These are phyloP conservation scores for Lachancea nothofagi DNA, from an alignment of 805 yeast species.

Conservation along the genomic window DNA sequence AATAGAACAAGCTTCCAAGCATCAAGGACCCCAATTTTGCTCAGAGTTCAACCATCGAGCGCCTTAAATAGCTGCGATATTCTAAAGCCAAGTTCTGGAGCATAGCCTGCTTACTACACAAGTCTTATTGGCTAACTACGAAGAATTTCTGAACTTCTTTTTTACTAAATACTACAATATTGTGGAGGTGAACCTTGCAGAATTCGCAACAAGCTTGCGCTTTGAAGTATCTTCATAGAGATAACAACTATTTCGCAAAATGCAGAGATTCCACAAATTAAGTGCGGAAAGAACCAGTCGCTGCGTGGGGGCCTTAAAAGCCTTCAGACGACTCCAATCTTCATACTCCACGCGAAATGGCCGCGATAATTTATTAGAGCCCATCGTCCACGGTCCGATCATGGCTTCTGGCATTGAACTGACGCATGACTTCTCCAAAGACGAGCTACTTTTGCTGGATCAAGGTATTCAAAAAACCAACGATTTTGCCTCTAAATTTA, in stretches of 20 bases:
- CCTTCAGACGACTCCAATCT: not conserved
- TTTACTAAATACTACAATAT: too few relatives aligned
- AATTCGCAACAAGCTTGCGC: too few relatives aligned
- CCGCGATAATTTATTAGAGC: not conserved
- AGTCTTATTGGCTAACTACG: too few relatives aligned
- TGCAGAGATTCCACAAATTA: not conserved
- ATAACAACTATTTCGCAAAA: not conserved
- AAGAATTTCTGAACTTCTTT: too few relatives aligned
- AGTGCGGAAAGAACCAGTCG: not conserved
- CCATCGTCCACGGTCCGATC: slow-evolving; percentile 6
- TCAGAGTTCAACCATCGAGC: too few relatives aligned
- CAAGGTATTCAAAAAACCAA: slow-evolving; percentile 24
- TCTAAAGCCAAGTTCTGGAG: too few relatives aligned
- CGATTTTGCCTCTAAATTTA: slow-evolving; percentile 23
- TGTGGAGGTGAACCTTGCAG: too few relatives aligned
- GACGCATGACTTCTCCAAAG: not conserved
- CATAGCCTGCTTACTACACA: too few relatives aligned
- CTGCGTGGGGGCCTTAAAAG: not conserved
- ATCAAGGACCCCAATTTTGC: too few relatives aligned
- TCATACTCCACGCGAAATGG: not conserved
- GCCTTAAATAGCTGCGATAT: too few relatives aligned
- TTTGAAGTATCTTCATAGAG: too few relatives aligned
- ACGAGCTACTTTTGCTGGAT: slow-evolving; percentile 21
- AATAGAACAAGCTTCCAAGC: too few relatives aligned
- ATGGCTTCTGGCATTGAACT: slow-evolving; percentile 1